Evolutionary conservation across 2,329 filamentous ascomycete species (phyloP), one percentile per base, ranked within the genome.

Genomic region (Epichloe uncinata): DNA sequence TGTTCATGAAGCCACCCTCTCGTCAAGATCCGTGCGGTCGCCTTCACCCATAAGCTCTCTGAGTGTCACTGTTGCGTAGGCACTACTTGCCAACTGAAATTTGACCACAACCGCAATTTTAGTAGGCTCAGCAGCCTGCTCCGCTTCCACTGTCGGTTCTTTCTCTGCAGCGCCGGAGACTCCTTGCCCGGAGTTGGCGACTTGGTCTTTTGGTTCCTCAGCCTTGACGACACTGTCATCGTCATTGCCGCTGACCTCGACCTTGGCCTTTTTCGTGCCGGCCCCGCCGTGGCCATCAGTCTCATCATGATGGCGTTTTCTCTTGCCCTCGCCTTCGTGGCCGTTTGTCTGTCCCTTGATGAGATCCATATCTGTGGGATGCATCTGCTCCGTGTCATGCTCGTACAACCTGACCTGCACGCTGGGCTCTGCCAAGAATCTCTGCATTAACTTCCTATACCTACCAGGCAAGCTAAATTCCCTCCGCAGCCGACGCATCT

Each of bases 381-480:
- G 84, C 68, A 97, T 82, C 68, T 97, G 90, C 68, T 94, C 82
- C 35, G 84, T 79, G 34, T 84, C 80, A 30, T 81, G 75, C 3
- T 63, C 61, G 62, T 96, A 97, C 5, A 73, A 68, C 60, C 77
- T 82, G 11, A 95, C 77, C 52, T 87, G 78, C 51, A 82, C 84
- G 11, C 74, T 77, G 7, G 87, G 78, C 7, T 73, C 66, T 2
- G 79, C 76, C 45, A 82, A 72, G 60, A 89, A 87, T 20, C 77
- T 76, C 35, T 86, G 82, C 57, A 97, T 77, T 30, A 95, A 63
- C 66, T 91, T 93, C 54, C 93, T 81, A 66, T 98, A 98, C 26
- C 84, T 80, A 2, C 93, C 94, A 45, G 85, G 87, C 1, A 98
- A 73, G 63, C 87, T 95, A 61, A 93, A 84, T 59, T 97, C 93